These are phyloP conservation scores for Cicer judaicum DNA, from an alignment of 306 rosid species.

Conservation along the genomic window DNA sequence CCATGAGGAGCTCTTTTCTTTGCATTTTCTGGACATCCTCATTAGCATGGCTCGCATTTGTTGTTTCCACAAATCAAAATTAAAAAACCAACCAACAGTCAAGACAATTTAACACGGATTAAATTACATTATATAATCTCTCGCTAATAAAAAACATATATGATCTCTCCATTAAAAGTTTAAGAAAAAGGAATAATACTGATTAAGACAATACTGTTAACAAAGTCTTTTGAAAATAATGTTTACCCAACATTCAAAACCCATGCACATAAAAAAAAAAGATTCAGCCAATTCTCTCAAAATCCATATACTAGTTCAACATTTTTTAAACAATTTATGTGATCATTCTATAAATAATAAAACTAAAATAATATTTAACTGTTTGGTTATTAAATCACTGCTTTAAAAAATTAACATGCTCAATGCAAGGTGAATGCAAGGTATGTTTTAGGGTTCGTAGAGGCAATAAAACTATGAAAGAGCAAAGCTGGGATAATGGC, in stretches of 20 bases:
- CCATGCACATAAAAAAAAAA: not conserved
- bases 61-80: not conserved
- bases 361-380: not conserved
- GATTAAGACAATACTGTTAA: not conserved
- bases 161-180: not conserved
- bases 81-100: not conserved
- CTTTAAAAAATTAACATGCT: not conserved
- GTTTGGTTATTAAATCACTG: not conserved
- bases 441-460: not conserved
- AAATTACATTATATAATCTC: not conserved
- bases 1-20: not conserved
- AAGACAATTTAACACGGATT: not conserved
- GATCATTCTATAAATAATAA: not conserved
- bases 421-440: not conserved
- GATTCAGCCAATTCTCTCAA: not conserved
- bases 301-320: not conserved
- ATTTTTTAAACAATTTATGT: not conserved
- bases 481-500: not conserved
- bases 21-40: not conserved
- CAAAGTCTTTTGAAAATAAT: not conserved
- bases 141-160: not conserved
- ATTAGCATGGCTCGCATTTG: conserved; percentile 1
- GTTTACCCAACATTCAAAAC: not conserved
- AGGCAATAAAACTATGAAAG: not conserved
- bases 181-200: not conserved